Percentiles rank a stretch among this genome's conserved stretches.
These are phyloP conservation scores for Chlamydomonas schloesseri DNA, from an alignment of 139 green algal species.

Conservation along the genomic window DNA sequence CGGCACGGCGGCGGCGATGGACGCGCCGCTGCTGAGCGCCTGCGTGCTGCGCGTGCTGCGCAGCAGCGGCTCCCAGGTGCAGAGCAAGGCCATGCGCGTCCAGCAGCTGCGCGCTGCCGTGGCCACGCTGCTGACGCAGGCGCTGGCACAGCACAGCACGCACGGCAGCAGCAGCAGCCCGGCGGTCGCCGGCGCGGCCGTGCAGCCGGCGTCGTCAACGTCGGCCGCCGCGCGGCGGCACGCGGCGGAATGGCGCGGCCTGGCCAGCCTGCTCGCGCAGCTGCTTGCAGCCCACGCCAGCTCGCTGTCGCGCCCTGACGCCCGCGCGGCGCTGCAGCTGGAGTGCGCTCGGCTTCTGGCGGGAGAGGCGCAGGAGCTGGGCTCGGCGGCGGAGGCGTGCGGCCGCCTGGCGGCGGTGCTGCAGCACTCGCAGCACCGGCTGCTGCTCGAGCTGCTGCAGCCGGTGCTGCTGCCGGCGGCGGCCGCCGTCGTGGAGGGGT, in stretches of 20 bases:
- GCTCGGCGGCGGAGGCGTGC: background rate
- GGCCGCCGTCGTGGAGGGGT: background rate
- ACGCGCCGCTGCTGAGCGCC: constrained; percentile 20
- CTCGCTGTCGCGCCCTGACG: constrained; percentile 33
- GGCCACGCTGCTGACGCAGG: background rate
- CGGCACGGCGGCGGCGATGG: constrained; percentile 27
- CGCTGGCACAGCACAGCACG: too few species aligned
- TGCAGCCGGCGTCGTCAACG: background rate
- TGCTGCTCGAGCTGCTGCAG: constrained; percentile 6
- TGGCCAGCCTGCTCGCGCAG: constrained; percentile 62
- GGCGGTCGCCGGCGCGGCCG: background rate
- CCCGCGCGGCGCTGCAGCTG: background rate
- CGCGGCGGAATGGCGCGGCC: constrained; percentile 41
- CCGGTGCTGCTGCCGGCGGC: background rate
- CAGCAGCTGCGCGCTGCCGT: constrained; percentile 81
- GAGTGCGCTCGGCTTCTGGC: background rate
- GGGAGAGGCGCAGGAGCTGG: background rate
- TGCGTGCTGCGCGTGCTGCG: constrained; percentile 38
- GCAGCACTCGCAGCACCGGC: background rate
- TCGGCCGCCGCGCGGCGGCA: background rate
- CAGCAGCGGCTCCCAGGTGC: constrained; percentile 41
- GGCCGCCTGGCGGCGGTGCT: background rate
- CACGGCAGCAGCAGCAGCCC: background rate
- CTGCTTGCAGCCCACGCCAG: constrained; percentile 66
- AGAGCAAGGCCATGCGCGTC: constrained; percentile 63